Conservation (phyloP, 2,329 filamentous ascomycete genomes). For the Dryadomyces sulphureus region DNA sequence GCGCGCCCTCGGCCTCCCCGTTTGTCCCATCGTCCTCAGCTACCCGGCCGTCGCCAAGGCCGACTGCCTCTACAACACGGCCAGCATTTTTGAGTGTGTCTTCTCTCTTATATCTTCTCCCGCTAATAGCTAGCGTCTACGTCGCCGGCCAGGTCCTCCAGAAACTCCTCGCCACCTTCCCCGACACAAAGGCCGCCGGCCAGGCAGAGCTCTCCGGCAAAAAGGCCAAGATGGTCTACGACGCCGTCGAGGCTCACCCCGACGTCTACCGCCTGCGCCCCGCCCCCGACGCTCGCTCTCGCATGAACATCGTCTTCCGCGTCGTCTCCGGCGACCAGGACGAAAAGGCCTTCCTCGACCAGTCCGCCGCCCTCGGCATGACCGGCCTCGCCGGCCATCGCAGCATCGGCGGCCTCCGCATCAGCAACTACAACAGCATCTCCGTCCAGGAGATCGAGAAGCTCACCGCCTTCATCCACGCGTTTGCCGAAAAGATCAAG, state of each 20-base stretch:
- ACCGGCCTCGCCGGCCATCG: conserved; percentile 81
- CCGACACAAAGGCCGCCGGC: conserved; percentile 51
- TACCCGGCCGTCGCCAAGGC: conserved; percentile 83
- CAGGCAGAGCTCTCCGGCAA: conserved; percentile 59
- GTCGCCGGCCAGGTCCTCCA: conserved; percentile 81
- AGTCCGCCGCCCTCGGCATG: conserved; percentile 52
- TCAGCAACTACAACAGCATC: conserved; percentile 82
- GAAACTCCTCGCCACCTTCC: conserved; percentile 50
- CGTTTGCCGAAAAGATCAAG: conserved; percentile 25
- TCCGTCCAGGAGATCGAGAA: conserved; percentile 51
- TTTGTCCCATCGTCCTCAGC: conserved; percentile 65
- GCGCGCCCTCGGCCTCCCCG: conserved; percentile 58
- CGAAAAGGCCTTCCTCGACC: conserved; percentile 68
- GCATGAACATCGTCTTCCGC: conserved; percentile 94
- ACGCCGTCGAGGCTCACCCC: conserved; percentile 57
- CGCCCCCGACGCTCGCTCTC: conserved; percentile 57
- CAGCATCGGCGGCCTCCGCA: conserved; percentile 66
- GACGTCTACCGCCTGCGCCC: conserved; percentile 66
- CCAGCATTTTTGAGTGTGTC: conserved; percentile 73
- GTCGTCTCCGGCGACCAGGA: conserved; percentile 45
- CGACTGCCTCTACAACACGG: conserved; percentile 89
- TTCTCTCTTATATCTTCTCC: not conserved
- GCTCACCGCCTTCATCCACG: conserved; percentile 46
- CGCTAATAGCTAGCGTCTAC: conserved; percentile 48
- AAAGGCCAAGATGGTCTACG: conserved; percentile 69